Conservation (phyloP, 192 early-diverging fungal genomes). For the Umbelopsis vinacea region DNA sequence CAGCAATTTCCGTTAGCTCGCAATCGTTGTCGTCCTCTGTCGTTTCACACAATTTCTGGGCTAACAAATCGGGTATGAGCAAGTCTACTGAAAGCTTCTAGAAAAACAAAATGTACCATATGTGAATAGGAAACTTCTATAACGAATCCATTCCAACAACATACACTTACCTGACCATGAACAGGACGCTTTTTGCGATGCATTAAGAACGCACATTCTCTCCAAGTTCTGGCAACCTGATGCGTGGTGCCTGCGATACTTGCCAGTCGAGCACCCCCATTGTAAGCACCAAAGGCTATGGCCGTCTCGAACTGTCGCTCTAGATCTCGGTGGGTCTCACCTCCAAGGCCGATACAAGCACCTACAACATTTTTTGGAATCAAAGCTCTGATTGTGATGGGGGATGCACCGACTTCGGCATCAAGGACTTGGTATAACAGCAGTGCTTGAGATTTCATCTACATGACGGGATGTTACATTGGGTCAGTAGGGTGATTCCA, state of each 20-base stretch:
- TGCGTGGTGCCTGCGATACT: constrained; percentile 20
- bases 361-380: constrained; percentile 1
- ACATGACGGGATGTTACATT: neutral
- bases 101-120: too few relatives aligned
- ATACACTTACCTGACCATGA: neutral
- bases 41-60: neutral
- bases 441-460: neutral
- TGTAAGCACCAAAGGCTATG: constrained; percentile 10
- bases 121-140: too few relatives aligned
- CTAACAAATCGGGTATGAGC: neutral
- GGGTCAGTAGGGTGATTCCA: neutral
- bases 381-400: constrained; percentile 30
- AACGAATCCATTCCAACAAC: too few relatives aligned
- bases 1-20: constrained; percentile 26
- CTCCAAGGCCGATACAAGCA: constrained; percentile 23
- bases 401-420: neutral
- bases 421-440: constrained; percentile 10
- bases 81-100: constrained; percentile 17
- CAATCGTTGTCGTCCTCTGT: neutral
- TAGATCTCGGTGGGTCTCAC: constrained; percentile 6
- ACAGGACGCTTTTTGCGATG: neutral
- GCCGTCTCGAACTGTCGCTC: constrained; percentile 22
- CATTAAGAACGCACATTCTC: constrained; percentile 20
- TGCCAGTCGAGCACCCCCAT: neutral
- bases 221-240: constrained; percentile 22